Evolutionary conservation across 208 protist genomes (phyloP), one percentile per base, ranked within the genome.

Genomic region (Spongospora subterranea): DNA sequence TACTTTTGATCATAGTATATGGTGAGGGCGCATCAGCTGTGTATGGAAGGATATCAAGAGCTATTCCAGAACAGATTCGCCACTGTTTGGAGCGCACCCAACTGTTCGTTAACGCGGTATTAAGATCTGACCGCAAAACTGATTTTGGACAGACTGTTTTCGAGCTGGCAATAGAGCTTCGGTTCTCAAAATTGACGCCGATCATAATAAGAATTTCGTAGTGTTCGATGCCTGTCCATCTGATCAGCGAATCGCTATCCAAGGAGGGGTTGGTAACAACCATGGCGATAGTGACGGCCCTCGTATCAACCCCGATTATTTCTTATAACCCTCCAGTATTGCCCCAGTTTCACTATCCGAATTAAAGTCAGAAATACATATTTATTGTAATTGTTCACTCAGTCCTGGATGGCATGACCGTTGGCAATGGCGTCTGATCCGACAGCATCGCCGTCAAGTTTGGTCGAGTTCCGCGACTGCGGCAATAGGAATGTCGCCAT

Each of bases 1-100:
- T 60, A 29, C 6, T 29, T 24, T 24, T 60, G 50, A 60, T 60
- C 24, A 29, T 24, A 60, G 39, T 94, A 96, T 35, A 96, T 97
- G 43, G 77, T 96, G n/a, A 90, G 96, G 77, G 92, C 95, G 32
- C 96, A 97, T 92, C 96, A 97, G 93, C 64, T 97, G 13, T 95
- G 93, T 45, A 95, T 95, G 91, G 96, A 97, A 54, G 96, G 96
- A 32, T 97, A 95, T 92, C 89, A 95, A 91, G 77, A 93, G 20
- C 88, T 92, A 11, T 94, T 96, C 40, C 90, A 93, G 45, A 89
- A 95, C 24, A 92, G 65, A 13, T 77, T 95, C 0, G 46, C 88
- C 13, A 95, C 92, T 43, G 91, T 95, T 0, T 95, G 93, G 90
- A 94, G 92, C 88, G 91, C 93, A 0, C 93, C 93, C 20, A 92